These are phyloP conservation scores for Mycena venus DNA, from an alignment of 768 basidiomycete genomes.

Conservation along the genomic window DNA sequence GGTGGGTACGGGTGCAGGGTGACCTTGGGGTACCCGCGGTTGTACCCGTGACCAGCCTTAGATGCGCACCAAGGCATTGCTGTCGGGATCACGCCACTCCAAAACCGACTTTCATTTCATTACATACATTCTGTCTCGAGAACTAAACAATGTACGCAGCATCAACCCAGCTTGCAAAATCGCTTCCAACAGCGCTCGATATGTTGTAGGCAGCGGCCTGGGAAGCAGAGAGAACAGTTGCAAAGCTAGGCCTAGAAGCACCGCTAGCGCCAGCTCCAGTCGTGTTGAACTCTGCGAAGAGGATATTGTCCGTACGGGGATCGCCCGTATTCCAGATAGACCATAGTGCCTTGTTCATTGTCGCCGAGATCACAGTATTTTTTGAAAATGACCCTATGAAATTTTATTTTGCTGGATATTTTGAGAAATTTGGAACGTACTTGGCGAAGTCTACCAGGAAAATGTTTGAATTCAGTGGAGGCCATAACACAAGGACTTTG, in stretches of 20 bases:
- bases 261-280: constrained; percentile 55
- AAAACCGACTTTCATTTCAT: too few relatives aligned
- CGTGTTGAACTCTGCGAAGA: constrained; percentile 62
- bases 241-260: constrained; percentile 54
- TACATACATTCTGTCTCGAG: too few relatives aligned
- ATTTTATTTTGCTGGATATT: background rate
- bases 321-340: constrained; percentile 57
- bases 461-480: background rate
- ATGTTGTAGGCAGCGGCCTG: constrained; percentile 56
- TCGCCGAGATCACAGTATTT: constrained; percentile 56
- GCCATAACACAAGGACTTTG: background rate
- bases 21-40: too few relatives aligned
- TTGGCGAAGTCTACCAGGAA: constrained; percentile 55
- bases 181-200: constrained; percentile 60
- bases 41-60: too few relatives aligned
- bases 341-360: constrained; percentile 59
- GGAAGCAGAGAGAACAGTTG: constrained; percentile 50
- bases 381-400: constrained; percentile 61
- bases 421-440: constrained; percentile 38
- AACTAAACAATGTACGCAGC: constrained; percentile 50
- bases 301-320: constrained; percentile 55
- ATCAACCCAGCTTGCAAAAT: constrained; percentile 63
- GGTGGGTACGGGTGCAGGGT: too few relatives aligned
- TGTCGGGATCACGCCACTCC: too few relatives aligned
- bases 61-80: too few relatives aligned